Base-by-base conservation (phyloP, 176 grass and related monocot genomes). In the Cocos nucifera region DNA sequence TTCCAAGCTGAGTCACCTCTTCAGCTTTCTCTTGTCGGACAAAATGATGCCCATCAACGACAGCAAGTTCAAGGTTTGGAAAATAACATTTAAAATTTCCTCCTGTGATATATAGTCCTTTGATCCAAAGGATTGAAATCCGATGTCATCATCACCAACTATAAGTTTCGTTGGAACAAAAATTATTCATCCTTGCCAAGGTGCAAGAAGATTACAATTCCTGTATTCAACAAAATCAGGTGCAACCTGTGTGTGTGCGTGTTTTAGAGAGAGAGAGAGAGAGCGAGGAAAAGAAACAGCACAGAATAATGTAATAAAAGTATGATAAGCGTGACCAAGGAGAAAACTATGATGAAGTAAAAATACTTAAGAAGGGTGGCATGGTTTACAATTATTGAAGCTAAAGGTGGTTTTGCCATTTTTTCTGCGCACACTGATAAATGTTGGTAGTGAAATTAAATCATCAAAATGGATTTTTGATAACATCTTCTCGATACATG, bases 21-120 rank as follows among this genome's bases (percentile, higher is more conserved):
- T 82, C 27, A 0, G 87, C 78, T 27, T 90, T 39, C 64, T 90
- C 87, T 67, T 82, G 78, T 58, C 82, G 82, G 68, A 90, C 8
- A 35, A 63, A 86, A 74, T 90, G 82, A 70, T 74, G 72, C 3
- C 87, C 75, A 17, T 90, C 68, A 4, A 90, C 67, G 61, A 69
- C 27, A n/a, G 50, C 54, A 29, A 80, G 35, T 59, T 77, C 75
- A 50, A 86, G 51, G 56, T 86, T 50, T 25, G 78, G 78, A 51
- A 90, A 68, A 32, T 14, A 52, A 23, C 49, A 57, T 54, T 82
- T 85, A 2, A 90, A 63, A 28, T 3, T 75, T 0, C 71, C 82
- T 1, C 71, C 69, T 57, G 73, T 77, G 63, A 86, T 28, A 86
- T 28, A 30, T 82, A 76, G 4, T 50, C 25, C 58, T 59, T 72